Base-by-base conservation (phyloP, 768 basidiomycete genomes). In the Mrakia hoshinonis region DNA sequence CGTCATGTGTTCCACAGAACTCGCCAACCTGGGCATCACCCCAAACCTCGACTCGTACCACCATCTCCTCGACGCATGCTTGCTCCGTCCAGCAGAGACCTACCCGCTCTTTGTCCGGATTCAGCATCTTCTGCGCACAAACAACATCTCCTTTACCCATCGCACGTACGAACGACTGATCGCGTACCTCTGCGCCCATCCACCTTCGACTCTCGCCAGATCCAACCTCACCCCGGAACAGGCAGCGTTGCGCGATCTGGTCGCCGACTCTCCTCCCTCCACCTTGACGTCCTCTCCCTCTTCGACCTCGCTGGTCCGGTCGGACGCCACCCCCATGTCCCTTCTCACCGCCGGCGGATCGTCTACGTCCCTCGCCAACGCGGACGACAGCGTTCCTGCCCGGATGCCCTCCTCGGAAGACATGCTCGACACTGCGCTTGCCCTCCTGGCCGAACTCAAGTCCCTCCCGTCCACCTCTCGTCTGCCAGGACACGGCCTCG, bases 11-110 rank as follows among this genome's bases (percentile, higher is more conserved):
- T n/a, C n/a, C n/a, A n/a, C 58, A 70, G 69, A 64, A 49, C 43
- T 64, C 26, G 61, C 47, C 15, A 46, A 43, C 24, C 63, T 70
- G 24, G 47, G 7, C 47, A 13, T 70, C 29, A 70, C 69, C 2
- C 62, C 69, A 11, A 38, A 70, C 31, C 69, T 70, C 38, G 69
- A 70, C 22, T 62, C 69, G 5, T 70, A 70, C 49, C 69, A 70
- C 63, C 49, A 49, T n/a, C 69, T 70, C 48, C 61, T 70, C 47
- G 69, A 70, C 29, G 69, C 69, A 22, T 61, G 58, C 15, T 36
- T 70, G 29, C 51, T 70, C 38, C 69, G 69, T 24, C 69, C 69
- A 13, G 31, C 49, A 15, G 51, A 60, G 26, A 62, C 69, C 22
- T 47, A 51, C 38, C 58, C 58, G 18, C 48, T 70, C 3, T 70